Base-by-base conservation (phyloP, 768 basidiomycete species). In the Rhodosporidiobolus sp. region DNA sequence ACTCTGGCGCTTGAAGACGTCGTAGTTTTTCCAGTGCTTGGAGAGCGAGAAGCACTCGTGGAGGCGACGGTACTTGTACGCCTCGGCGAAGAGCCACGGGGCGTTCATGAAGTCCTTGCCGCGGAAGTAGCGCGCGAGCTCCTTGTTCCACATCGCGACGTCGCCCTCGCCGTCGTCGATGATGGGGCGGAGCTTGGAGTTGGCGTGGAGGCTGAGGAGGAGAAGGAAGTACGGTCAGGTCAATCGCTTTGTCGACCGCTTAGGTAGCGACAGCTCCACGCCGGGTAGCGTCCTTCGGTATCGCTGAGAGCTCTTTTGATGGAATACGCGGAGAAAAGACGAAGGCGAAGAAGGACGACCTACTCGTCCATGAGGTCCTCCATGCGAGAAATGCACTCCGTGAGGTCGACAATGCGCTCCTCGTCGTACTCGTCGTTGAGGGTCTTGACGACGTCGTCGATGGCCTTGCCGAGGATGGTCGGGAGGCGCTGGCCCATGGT, bases 401-500 rank as follows among this genome's bases (percentile, higher is more conserved):
- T 87, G 72, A 97, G 88, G 80, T 97, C 94, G 70, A 89, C 83
- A 77, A 96, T 86, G 56, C 84, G 85, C 73, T 96, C 92, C 80
- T 95, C 94, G 32, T 86, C 84, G 53, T 87, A 89, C 81, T 83
- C 81, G 75, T 89, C 88, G 82, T 96, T 95, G 76, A 96, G 86
- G 35, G 94, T 96, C 77, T 88, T 87, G 65, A 89, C 90, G 16
- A 89, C 85, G 79, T 97, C 94, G 78, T 94, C 93, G 78, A 96
- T 94, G 20, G 91, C 94, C 83, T 96, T 97, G 75, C 92, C 92
- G 59, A 96, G 85, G 74, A 97, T 97, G 52, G 94, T 95, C 4
- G 94, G 94, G 34, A 96, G 87, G 58, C 94, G 89, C n/a, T 90
- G 88, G 72, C 92, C 91, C 94, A 96, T 96, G 7, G 94, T 95